A percentile compares a stretch with the other conserved stretches of the same genome.
These are phyloP conservation scores for Lodderomyces pseudojiufengensis DNA, from an alignment of 1,139 yeast species.

Conservation along the genomic window DNA sequence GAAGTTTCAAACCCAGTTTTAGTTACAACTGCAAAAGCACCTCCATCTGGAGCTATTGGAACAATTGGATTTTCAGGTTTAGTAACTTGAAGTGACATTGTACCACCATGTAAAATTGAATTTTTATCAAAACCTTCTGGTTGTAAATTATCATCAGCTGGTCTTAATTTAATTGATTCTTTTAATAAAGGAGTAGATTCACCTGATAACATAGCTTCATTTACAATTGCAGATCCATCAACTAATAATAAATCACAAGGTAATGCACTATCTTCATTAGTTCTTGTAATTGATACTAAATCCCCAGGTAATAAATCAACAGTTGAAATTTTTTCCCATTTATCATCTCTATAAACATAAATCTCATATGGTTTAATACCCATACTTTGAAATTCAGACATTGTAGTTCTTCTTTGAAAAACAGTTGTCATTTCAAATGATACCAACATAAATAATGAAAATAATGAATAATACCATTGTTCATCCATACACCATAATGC, in stretches of 20 bases:
- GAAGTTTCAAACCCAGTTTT: slow-evolving; percentile 98
- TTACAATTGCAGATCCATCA: slow-evolving; percentile 88
- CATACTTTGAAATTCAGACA: slow-evolving; percentile 95
- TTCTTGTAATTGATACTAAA: slow-evolving; percentile 80
- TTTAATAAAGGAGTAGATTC: slow-evolving; percentile 95
- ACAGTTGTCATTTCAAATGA: slow-evolving; percentile 94
- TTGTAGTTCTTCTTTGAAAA: slow-evolving; percentile 89
- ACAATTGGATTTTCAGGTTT: slow-evolving; percentile 51
- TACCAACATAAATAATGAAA: slow-evolving; percentile 87
- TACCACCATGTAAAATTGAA: slow-evolving; percentile 91
- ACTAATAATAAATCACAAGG: slow-evolving; percentile 92
- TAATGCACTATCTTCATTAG: slow-evolving; percentile 85
- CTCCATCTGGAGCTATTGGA: slow-evolving; percentile 76
- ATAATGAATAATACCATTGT: slow-evolving; percentile 92
- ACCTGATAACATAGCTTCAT: slow-evolving; percentile 98
- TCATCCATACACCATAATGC: slow-evolving; percentile 97
- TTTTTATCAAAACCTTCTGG: slow-evolving; percentile 86
- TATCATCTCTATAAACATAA: slow-evolving; percentile 63
- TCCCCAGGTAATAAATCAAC: slow-evolving; percentile 88
- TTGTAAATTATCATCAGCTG: slow-evolving; percentile 61
- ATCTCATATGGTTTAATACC: slow-evolving; percentile 89
- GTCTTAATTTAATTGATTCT: slow-evolving; percentile 86
- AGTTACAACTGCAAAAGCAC: slow-evolving; percentile 86
- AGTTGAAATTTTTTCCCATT: slow-evolving; percentile 72
- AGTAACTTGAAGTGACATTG: slow-evolving; percentile 90